phyloP scores from a whole-genome alignment of 495 filamentous ascomycete genomes.

The Trichoderma virens region DNA sequence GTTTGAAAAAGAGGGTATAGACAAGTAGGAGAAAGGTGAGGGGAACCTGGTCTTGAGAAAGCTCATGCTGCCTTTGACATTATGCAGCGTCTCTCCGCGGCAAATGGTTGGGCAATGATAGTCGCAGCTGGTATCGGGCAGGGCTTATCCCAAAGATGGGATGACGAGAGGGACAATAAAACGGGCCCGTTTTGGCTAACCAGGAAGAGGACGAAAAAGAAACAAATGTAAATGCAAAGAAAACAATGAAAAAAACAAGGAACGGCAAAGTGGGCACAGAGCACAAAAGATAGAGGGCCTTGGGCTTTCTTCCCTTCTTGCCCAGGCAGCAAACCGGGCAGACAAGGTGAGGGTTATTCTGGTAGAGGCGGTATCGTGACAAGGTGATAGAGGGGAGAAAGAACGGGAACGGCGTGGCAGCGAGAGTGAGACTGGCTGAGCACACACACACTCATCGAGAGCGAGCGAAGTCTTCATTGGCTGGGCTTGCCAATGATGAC shows the following conservation, averaged over 20 bases:
- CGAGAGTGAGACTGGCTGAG: background rate
- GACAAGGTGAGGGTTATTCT: constrained; percentile 3
- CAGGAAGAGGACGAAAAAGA: background rate
- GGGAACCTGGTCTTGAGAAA: constrained; percentile 12
- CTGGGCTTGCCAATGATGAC: background rate
- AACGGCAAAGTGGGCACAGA: background rate
- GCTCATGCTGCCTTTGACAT: constrained; percentile 12
- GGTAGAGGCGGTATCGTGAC: constrained; percentile 8
- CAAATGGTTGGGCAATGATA: background rate
- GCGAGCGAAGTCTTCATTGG: background rate
- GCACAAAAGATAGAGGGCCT: background rate
- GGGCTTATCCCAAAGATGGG: background rate
- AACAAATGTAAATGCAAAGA: background rate
- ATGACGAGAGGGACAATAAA: background rate
- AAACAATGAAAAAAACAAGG: background rate
- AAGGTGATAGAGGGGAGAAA: background rate
- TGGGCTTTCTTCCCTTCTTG: background rate
- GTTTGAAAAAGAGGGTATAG: background rate
- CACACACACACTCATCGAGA: background rate
- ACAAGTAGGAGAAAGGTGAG: background rate
- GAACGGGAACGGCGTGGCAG: background rate
- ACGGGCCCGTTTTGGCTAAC: background rate
- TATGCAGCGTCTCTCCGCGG: background rate
- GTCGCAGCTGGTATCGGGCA: background rate
- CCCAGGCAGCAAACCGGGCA: background rate